These are phyloP conservation scores for Kodamaea sp. DNA, from an alignment of 1,139 yeast genomes.

Conservation along the genomic window DNA sequence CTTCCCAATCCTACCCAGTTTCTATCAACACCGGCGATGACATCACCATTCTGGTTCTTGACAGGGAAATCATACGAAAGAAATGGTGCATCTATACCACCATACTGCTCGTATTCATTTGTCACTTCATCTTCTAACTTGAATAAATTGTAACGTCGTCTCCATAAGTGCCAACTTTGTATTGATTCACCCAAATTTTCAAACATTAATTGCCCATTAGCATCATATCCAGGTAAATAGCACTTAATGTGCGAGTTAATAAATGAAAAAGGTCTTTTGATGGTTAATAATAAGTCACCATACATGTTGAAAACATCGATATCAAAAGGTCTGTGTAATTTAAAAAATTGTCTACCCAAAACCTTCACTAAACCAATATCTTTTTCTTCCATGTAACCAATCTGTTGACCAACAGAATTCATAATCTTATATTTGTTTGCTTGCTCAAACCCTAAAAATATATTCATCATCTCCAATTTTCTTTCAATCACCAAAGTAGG, in stretches of 20 bases:
- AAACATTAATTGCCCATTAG: constrained; percentile 31
- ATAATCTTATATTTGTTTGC: constrained; percentile 74
- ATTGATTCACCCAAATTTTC: constrained; percentile 78
- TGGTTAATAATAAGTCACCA: constrained; percentile 67
- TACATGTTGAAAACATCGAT: constrained; percentile 73
- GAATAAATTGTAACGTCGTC: constrained; percentile 80
- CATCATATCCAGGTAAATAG: constrained; percentile 53
- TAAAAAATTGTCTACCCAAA: constrained; percentile 74
- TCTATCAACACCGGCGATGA: constrained; percentile 77
- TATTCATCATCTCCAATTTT: constrained; percentile 81
- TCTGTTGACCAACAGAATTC: constrained; percentile 66
- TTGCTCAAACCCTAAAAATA: constrained; percentile 86
- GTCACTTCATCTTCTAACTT: constrained; percentile 44
- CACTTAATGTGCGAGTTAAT: constrained; percentile 86
- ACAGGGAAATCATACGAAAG: constrained; percentile 85
- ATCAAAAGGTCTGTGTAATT: constrained; percentile 81
- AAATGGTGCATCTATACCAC: constrained; percentile 82
- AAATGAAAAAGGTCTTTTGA: constrained; percentile 77
- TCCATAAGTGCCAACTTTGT: constrained; percentile 94
- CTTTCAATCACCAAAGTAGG: constrained; percentile 87
- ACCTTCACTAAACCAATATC: constrained; percentile 68
- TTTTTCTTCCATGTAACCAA: constrained; percentile 81
- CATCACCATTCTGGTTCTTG: constrained; percentile 50
- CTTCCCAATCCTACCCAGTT: constrained; percentile 95
- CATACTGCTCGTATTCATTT: constrained; percentile 65